phyloP scores from a whole-genome alignment of 2,329 filamentous ascomycete species.

The Aureobasidium sp. region DNA sequence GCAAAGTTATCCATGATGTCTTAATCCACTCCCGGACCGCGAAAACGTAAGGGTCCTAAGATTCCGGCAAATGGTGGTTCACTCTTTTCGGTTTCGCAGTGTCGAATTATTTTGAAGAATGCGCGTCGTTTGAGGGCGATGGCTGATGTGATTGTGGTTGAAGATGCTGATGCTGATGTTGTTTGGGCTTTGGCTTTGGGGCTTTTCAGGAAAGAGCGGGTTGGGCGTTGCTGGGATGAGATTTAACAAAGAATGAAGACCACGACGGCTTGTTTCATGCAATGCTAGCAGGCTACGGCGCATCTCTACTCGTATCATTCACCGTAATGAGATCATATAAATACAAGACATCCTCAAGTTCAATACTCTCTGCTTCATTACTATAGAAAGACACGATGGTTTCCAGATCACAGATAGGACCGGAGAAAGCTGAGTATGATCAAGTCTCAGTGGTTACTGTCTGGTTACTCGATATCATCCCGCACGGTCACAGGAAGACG shows the following conservation, averaged over 20 bases:
- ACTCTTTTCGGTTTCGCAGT: neutral
- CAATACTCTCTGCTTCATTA: no score
- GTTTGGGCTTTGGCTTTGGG: slow-evolving; percentile 12
- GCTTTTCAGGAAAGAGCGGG: slow-evolving; percentile 17
- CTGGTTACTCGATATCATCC: no score
- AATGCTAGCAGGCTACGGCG: neutral
- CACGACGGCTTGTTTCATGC: neutral
- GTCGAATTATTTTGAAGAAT: neutral
- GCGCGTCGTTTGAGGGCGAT: neutral
- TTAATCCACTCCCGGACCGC: slow-evolving; percentile 3
- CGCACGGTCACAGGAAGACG: no score
- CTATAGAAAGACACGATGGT: no score
- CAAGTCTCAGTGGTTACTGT: no score
- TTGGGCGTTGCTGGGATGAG: slow-evolving; percentile 11
- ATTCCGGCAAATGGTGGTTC: no score
- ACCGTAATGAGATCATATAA: no score
- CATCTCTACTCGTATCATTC: no score
- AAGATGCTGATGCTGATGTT: slow-evolving; percentile 5
- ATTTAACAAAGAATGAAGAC: neutral
- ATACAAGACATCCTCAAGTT: no score
- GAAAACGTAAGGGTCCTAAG: neutral
- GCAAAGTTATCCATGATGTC: slow-evolving; percentile 92
- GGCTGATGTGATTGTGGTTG: neutral
- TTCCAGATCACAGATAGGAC: no score
- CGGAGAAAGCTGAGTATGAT: no score